A percentile compares a stretch with the other conserved stretches of the same genome.
These are phyloP conservation scores for Nakaseomyces uthaithaninus DNA, from an alignment of 1,139 yeast genomes.

Conservation along the genomic window DNA sequence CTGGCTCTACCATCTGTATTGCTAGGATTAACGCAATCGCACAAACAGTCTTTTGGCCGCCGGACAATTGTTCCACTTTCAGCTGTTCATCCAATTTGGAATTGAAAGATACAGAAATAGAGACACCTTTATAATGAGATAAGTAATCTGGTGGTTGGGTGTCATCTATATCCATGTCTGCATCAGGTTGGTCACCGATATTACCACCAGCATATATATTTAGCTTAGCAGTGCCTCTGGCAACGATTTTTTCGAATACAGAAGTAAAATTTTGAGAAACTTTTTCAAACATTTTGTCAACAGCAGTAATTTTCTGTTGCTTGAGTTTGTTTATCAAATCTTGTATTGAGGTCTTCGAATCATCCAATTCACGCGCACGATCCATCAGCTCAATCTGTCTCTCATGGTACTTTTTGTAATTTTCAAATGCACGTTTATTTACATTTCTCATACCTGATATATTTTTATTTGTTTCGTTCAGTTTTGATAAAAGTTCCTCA, in stretches of 20 bases:
- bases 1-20: conserved; percentile 91
- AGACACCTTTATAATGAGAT: conserved; percentile 72
- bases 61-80: conserved; percentile 83
- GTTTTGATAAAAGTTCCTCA: conserved; percentile 46
- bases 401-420: conserved; percentile 62
- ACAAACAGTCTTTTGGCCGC: conserved; percentile 93
- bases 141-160: conserved; percentile 31
- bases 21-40: conserved; percentile 91
- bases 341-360: conserved; percentile 66
- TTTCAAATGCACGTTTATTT: conserved; percentile 86
- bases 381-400: conserved; percentile 60
- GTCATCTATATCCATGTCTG: conserved; percentile 17
- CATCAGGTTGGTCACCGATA: conserved; percentile 16
- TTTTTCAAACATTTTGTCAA: conserved; percentile 75
- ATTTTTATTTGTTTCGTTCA: conserved; percentile 50
- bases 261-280: conserved; percentile 70
- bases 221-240: conserved; percentile 70
- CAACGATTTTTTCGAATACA: conserved; percentile 74
- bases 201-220: conserved; percentile 42
- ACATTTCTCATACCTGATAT: conserved; percentile 65
- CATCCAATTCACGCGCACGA: conserved; percentile 62
- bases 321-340: conserved; percentile 63
- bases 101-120: conserved; percentile 85
- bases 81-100: conserved; percentile 81
- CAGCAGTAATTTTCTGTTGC: conserved; percentile 76